These are phyloP conservation scores for Nyssa sinensis DNA, from an alignment of 148 eudicot species.

Conservation along the genomic window DNA sequence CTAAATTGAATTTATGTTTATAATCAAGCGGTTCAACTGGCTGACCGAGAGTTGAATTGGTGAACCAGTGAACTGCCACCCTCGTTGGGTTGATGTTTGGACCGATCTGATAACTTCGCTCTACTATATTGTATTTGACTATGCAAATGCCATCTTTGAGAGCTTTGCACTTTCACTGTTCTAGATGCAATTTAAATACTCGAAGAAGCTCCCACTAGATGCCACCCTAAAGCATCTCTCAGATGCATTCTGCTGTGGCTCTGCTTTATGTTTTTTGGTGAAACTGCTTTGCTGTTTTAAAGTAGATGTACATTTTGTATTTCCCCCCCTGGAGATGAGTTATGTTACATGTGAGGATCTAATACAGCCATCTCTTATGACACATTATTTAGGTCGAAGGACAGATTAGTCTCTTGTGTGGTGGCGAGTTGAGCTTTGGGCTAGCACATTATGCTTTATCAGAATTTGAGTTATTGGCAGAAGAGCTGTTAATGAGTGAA, in stretches of 20 bases:
- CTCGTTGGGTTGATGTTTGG: too few relatives aligned
- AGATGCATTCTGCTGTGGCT: neutral
- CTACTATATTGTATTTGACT: too few relatives aligned
- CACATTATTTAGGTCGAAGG: conserved; percentile 77
- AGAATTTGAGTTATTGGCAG: conserved; percentile 91
- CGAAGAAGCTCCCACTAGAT: neutral
- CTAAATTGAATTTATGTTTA: too few relatives aligned
- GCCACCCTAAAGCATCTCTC: neutral
- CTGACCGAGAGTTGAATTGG: too few relatives aligned
- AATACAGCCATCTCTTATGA: conserved; percentile 12
- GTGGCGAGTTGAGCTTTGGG: conserved; percentile 91
- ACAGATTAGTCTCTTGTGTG: conserved; percentile 71
- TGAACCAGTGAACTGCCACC: too few relatives aligned
- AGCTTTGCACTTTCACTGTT: neutral
- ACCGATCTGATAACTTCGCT: too few relatives aligned
- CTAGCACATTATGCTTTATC: conserved; percentile 78
- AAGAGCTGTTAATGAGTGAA: conserved; percentile 96
- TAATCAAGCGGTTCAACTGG: too few relatives aligned
- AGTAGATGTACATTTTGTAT: neutral
- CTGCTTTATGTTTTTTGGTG: neutral
- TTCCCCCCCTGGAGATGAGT: neutral
- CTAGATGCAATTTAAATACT: neutral
- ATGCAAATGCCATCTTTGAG: neutral
- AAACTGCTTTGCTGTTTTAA: neutral
- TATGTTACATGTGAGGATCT: conserved; percentile 4